phyloP scores from a whole-genome alignment of 176 grass and related monocot genomes.

The Guadua angustifolia region DNA sequence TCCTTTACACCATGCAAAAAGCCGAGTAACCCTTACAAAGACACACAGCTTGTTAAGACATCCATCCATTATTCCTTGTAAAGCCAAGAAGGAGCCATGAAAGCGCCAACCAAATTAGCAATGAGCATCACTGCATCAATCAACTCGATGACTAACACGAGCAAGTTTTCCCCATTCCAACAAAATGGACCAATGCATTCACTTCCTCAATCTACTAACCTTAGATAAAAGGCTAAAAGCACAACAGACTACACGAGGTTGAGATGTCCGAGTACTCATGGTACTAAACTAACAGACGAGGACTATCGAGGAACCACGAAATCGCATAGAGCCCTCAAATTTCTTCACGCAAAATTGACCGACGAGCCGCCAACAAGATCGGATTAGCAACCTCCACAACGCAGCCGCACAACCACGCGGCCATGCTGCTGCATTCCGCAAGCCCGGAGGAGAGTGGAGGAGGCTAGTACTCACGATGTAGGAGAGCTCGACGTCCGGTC shows the following conservation, averaged over 20 bases:
- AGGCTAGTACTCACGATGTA: conserved; percentile 69
- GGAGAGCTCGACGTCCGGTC: conserved; percentile 63
- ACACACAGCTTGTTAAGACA: not conserved
- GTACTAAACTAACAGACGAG: not conserved
- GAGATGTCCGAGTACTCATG: not conserved
- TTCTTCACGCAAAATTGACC: not conserved
- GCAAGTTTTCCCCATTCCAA: not conserved
- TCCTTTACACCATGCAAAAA: not conserved
- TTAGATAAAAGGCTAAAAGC: not conserved
- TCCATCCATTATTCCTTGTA: not conserved
- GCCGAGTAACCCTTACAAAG: not conserved
- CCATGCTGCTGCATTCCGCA: not conserved
- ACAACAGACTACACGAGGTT: not conserved
- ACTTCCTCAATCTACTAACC: not conserved
- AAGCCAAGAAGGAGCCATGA: not conserved
- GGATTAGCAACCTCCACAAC: not conserved
- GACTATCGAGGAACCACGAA: not conserved
- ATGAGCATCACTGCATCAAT: not conserved
- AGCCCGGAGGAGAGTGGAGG: not conserved
- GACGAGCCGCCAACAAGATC: not conserved
- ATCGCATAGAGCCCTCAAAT: not conserved
- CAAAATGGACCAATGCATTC: not conserved
- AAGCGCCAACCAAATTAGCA: not conserved
- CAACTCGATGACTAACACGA: not conserved
- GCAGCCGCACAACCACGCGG: not conserved